Percentiles rank a stretch among this genome's conserved stretches.
phyloP scores from a whole-genome alignment of 83 land plant species.

The Thuja plicata region DNA sequence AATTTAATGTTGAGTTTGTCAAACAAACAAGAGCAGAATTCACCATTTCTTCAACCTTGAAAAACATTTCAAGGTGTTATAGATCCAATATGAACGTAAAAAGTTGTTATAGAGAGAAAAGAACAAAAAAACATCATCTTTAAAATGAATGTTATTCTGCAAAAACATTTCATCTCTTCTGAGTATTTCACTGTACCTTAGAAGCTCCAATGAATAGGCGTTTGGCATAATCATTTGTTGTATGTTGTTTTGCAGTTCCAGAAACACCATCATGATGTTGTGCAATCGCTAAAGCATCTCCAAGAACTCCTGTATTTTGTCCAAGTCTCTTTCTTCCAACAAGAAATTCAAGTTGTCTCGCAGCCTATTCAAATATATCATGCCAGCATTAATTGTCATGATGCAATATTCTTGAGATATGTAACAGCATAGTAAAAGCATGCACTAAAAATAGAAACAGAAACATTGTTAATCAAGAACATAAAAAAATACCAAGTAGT shows the following conservation, averaged over 20 bases:
- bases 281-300: conserved; percentile 83
- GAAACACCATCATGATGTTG: conserved; percentile 98
- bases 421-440: background rate
- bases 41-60: conserved; percentile 66
- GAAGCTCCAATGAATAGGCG: conserved; percentile 65
- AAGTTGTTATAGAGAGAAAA: background rate
- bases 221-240: conserved; percentile 87
- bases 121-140: background rate
- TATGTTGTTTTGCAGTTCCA: conserved; percentile 93
- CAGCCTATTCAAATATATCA: conserved; percentile 51
- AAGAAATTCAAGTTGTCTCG: conserved; percentile 85
- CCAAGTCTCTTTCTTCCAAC: conserved; percentile 57
- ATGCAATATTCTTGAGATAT: background rate
- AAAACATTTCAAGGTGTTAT: background rate
- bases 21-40: conserved; percentile 52
- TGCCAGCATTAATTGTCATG: background rate
- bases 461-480: background rate
- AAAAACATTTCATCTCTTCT: background rate
- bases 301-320: conserved; percentile 66
- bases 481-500: conserved; percentile 43
- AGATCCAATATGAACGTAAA: background rate
- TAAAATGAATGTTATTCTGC: background rate
- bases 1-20: conserved; percentile 20
- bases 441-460: background rate
- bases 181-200: conserved; percentile 45